Conservation (phyloP, 1,284 basidiomycete species). For the Heterobasidion parviporum region DNA sequence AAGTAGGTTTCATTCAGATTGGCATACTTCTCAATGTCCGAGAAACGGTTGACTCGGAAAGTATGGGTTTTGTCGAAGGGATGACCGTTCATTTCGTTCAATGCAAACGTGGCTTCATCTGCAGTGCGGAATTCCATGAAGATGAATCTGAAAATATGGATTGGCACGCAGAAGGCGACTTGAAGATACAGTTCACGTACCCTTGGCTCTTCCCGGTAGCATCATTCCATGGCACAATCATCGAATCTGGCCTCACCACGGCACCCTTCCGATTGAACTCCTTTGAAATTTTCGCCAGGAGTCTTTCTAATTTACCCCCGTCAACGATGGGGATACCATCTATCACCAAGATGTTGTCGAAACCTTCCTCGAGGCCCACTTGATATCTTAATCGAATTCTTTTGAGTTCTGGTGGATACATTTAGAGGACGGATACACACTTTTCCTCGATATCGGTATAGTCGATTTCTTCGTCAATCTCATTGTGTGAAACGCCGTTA, state of each 20-base stretch:
- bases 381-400: conserved; percentile 48
- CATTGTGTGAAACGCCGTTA: conserved; percentile 24
- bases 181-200: conserved; percentile 31
- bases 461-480: conserved; percentile 71
- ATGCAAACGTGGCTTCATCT: conserved; percentile 78
- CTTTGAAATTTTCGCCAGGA: conserved; percentile 74
- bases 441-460: conserved; percentile 93
- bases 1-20: conserved; percentile 79
- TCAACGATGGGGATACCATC: conserved; percentile 87
- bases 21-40: conserved; percentile 85
- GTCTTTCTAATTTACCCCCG: conserved; percentile 68
- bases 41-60: conserved; percentile 87
- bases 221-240: conserved; percentile 83
- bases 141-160: conserved; percentile 51
- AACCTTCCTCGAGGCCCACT: conserved; percentile 71
- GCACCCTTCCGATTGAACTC: conserved; percentile 78
- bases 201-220: conserved; percentile 78
- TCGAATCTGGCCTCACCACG: conserved; percentile 66
- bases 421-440: conserved; percentile 33
- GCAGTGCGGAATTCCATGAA: conserved; percentile 85
- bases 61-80: conserved; percentile 91
- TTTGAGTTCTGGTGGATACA: not conserved
- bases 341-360: conserved; percentile 83
- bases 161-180: not conserved
- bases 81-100: conserved; percentile 77